Evolutionary conservation across 768 basidiomycete species (phyloP).

Genomic region (Pulveroboletus frians): DNA sequence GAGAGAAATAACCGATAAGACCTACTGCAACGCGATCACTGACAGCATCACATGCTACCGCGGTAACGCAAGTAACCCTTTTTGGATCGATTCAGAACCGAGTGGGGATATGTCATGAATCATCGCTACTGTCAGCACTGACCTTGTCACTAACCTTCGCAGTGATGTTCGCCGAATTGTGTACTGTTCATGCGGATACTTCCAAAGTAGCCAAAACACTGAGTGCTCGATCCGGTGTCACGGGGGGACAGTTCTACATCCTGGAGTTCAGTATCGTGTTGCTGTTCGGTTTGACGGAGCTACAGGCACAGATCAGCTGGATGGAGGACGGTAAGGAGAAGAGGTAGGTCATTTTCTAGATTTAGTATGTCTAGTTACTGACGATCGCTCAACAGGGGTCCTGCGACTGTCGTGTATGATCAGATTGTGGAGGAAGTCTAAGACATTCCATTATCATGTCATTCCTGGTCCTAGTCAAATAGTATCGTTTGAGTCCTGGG

Average conservation of each 20-base stretch:
- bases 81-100: slow-evolving; percentile 30
- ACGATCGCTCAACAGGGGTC: slow-evolving; percentile 19
- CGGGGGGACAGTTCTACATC: slow-evolving; percentile 27
- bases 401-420: slow-evolving; percentile 30
- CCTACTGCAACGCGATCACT: slow-evolving; percentile 25
- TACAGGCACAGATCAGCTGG: slow-evolving; percentile 46
- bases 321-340: slow-evolving; percentile 30
- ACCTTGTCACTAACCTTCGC: background rate
- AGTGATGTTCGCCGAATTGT: slow-evolving; percentile 28
- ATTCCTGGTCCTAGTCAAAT: background rate
- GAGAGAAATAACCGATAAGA: slow-evolving; percentile 26
- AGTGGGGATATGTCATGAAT: slow-evolving; percentile 7
- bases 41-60: slow-evolving; percentile 31
- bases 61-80: slow-evolving; percentile 20
- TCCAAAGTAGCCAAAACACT: slow-evolving; percentile 28
- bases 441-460: background rate
- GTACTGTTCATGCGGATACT: slow-evolving; percentile 23
- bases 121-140: background rate
- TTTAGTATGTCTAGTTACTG: background rate
- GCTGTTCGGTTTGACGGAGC: slow-evolving; percentile 41
- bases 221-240: slow-evolving; percentile 29
- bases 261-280: slow-evolving; percentile 38
- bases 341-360: slow-evolving; percentile 9
- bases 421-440: slow-evolving; percentile 29
- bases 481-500: too few relatives aligned